phyloP scores from a whole-genome alignment of 257 asterid species.

The Ocimum tenuiflorum region DNA sequence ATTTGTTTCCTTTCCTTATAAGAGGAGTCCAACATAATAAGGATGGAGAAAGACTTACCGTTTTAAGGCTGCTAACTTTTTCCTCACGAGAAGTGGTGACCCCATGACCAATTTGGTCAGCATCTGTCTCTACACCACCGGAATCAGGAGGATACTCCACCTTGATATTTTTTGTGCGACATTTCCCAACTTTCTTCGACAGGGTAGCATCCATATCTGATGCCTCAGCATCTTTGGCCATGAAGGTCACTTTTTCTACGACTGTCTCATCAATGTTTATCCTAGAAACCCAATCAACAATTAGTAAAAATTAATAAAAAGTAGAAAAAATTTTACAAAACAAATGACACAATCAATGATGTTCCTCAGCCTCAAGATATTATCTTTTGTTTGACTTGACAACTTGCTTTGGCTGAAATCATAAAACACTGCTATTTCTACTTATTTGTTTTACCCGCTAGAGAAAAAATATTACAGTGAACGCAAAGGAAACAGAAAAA shows the following conservation, averaged over 20 bases:
- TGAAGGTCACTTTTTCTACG: slow-evolving; percentile 26
- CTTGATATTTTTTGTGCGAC: slow-evolving; percentile 57
- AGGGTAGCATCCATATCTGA: slow-evolving; percentile 60
- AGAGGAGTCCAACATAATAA: slow-evolving; percentile 1
- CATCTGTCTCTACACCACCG: slow-evolving; percentile 62
- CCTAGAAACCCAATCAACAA: slow-evolving; percentile 29
- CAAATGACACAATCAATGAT: background rate
- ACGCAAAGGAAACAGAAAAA: background rate
- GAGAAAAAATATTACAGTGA: background rate
- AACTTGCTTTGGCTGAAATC: background rate
- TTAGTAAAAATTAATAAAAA: slow-evolving; percentile 1
- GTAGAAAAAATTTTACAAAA: background rate
- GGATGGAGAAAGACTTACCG: slow-evolving; percentile 47
- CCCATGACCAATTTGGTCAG: slow-evolving; percentile 80
- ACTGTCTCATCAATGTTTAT: slow-evolving; percentile 27
- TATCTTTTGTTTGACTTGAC: background rate
- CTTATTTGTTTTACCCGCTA: background rate
- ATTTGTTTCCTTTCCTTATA: background rate
- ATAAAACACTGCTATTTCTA: background rate
- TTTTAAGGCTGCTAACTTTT: slow-evolving; percentile 96
- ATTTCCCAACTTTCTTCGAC: slow-evolving; percentile 50
- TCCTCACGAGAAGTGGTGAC: slow-evolving; percentile 73
- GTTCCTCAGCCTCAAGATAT: background rate
- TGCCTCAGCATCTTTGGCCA: slow-evolving; percentile 54
- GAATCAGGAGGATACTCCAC: slow-evolving; percentile 65